These are phyloP conservation scores for Smittium culicis DNA, from an alignment of 371 early-diverging fungal genomes.

Conservation along the genomic window DNA sequence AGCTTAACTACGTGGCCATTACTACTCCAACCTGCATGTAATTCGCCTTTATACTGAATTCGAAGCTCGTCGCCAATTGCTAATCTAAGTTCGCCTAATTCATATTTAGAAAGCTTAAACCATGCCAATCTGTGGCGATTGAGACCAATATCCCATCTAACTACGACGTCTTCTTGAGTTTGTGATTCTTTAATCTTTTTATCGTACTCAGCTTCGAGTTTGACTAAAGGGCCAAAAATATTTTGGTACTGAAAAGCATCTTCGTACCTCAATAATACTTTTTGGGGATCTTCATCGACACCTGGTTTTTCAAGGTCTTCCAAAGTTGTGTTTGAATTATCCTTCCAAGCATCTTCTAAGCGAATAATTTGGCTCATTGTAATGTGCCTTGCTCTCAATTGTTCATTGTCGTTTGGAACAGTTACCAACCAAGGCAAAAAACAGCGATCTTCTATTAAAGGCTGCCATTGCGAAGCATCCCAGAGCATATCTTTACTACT, in stretches of 20 bases:
- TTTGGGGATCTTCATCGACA: constrained; percentile 71
- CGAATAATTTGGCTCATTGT: constrained; percentile 67
- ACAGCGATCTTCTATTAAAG: constrained; percentile 85
- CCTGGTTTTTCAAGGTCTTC: constrained; percentile 76
- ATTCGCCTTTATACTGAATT: constrained; percentile 74
- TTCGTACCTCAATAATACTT: constrained; percentile 74
- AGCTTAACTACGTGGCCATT: constrained; percentile 89
- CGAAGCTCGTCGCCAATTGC: constrained; percentile 94
- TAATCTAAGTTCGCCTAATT: constrained; percentile 82
- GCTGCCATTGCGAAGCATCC: constrained; percentile 93
- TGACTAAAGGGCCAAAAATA: constrained; percentile 88
- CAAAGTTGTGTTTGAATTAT: constrained; percentile 54
- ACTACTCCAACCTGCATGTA: constrained; percentile 70
- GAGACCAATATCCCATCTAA: constrained; percentile 93
- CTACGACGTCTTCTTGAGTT: constrained; percentile 86
- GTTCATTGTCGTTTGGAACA: constrained; percentile 75
- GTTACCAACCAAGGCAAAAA: constrained; percentile 91
- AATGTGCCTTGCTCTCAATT: constrained; percentile 69
- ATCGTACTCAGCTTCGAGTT: constrained; percentile 95
- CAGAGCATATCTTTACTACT: constrained; percentile 86
- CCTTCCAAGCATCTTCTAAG: constrained; percentile 87
- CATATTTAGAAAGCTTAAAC: constrained; percentile 82
- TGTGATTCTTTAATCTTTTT: constrained; percentile 88
- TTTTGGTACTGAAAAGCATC: constrained; percentile 95
- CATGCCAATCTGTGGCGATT: constrained; percentile 87